Base-by-base conservation (phyloP, 2,329 filamentous ascomycete species). In the Gnomoniopsis sp. region DNA sequence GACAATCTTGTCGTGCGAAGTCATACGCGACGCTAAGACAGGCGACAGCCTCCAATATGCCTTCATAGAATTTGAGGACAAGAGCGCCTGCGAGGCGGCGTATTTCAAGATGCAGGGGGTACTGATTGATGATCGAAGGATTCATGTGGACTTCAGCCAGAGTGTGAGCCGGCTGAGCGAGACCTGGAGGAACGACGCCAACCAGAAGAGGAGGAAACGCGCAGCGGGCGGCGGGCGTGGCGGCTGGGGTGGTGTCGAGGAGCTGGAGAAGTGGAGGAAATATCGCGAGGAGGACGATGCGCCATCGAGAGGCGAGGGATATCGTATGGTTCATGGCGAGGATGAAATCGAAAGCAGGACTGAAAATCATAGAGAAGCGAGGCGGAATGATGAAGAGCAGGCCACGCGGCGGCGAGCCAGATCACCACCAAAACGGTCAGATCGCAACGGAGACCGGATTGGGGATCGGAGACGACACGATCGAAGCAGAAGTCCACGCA, bases 61-160 rank as follows among this genome's bases (percentile, higher is more conserved):
- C 1, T 99, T 99, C 66, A 96, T 99, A 68, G 95, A 99, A 71
- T 99, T 93, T 68, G 90, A 93, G 59, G 89, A 96, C 57, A 95
- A 97, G 75, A 85, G 88, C 65, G 90, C 93, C 55, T 98, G 95
- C 72, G 95, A 99, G 75, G 86, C 90, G 54, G 95, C 95, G 2
- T 99, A 97, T 70, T 95, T 96, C 78, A 99, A 99, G 76, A 99
- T 99, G 95, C 92, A 99, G 72, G 91, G 89, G 2, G 93, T 98
- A 1, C 77, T 99, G 57, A 98, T 99, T 64, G 95, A 99, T 68
- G 95, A 99, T 67, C 90, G 96, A 64, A 88, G 95, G 46, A 99
- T 99, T 63, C 95, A 99, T 70, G 95, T 99, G 57, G 95, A 99
- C 75, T 99, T 99, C 74, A 97, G 93, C 12, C 95, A 99, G 76